phyloP scores from a whole-genome alignment of 345 rosid species.

The Gossypioides kirkii region DNA sequence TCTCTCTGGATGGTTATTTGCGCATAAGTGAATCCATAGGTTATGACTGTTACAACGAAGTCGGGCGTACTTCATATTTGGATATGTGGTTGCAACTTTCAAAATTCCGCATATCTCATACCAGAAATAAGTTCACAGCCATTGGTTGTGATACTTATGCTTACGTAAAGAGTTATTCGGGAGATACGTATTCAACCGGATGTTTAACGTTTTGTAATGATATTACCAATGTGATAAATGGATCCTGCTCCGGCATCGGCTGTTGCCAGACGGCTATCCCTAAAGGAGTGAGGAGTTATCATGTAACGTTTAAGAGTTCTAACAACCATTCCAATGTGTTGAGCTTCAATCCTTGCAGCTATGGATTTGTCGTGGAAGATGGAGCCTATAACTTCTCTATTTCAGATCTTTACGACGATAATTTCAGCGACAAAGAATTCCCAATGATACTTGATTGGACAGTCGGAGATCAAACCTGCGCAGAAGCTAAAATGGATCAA shows the following conservation, averaged over 20 bases:
- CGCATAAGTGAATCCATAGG: background rate
- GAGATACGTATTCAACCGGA: constrained; percentile 19
- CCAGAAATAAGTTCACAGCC: constrained; percentile 11
- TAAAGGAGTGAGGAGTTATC: background rate
- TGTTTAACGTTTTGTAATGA: constrained; percentile 31
- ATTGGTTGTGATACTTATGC: constrained; percentile 2
- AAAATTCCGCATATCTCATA: background rate
- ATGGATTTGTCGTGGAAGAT: constrained; percentile 20
- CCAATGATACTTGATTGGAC: constrained; percentile 7
- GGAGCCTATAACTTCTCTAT: background rate
- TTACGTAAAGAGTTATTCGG: background rate
- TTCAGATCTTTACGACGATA: background rate
- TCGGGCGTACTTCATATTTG: background rate
- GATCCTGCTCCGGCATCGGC: constrained; percentile 11
- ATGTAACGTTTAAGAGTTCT: background rate
- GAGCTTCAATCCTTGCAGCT: constrained; percentile 27
- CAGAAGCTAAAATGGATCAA: background rate
- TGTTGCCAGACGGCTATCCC: constrained; percentile 17
- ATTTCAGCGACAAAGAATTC: background rate
- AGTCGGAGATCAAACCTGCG: background rate
- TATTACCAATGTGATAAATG: background rate
- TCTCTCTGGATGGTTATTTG: constrained; percentile 21
- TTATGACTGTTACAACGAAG: background rate
- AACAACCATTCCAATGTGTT: background rate
- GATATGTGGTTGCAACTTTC: background rate